Evolutionary conservation across 805 yeast species (phyloP), one percentile per base, ranked within the genome.

Genomic region (Ogataea salicorniae): DNA sequence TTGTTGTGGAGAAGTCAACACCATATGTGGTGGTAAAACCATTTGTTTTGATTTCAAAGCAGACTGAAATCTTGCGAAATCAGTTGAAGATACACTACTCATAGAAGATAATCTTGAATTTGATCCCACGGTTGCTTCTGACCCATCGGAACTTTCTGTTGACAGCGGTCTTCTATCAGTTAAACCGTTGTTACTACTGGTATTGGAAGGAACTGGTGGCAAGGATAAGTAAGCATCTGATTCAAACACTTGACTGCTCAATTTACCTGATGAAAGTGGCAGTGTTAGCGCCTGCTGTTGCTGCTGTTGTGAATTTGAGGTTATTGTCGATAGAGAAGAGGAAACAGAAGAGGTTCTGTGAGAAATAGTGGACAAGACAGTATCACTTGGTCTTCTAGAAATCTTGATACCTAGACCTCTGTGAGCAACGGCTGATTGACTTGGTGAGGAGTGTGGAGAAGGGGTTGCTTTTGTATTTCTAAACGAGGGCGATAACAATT

Each of bases 321-420:
- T 43, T 8, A 45, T 33, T 5, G 51, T 46, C 2, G 55, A 46
- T 5, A 33, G 37, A 6, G 49, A 42, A 6, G 53, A 43, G n/a
- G 55, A 44, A 8, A 39, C 29, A 6, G 52, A 42, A 8, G 52
- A 46, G 1, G 48, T 44, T 29, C 58, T 45, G n/a, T 48, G 46
- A 15, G 33, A 42, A 14, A 49, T 46, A 14, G 45, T 46, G 2
- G 47, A 45, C 15, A 58, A 34, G 1, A 59, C 52, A 15, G 63
- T 47, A 42, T 63, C 68, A 43, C 63, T 58, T 20, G 67, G 66
- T 37, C 67, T 51, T 41, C 41, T 47, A 4, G 55, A 16, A 2
- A 53, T 39, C 40, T 56, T 50, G 20, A 63, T 60, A 13, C 67
- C 64, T 20, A 62, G 48, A 1, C 63, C 65, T 5, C 45, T 41